These are phyloP conservation scores for Zygnema cylindricum DNA, from an alignment of 139 green algal species.

Conservation along the genomic window DNA sequence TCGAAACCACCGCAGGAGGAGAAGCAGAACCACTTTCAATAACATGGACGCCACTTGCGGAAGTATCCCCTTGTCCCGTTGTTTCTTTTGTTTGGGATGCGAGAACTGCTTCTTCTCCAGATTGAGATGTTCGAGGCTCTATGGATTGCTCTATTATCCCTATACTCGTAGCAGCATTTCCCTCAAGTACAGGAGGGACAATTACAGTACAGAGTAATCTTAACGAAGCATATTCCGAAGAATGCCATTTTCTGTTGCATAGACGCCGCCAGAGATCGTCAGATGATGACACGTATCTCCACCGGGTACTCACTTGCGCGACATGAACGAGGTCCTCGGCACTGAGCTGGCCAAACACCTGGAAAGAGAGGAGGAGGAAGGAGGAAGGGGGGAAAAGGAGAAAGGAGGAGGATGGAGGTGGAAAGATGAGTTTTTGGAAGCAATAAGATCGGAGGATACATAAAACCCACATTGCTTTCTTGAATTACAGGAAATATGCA, in stretches of 20 bases:
- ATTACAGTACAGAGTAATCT: background rate
- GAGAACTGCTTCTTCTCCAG: background rate
- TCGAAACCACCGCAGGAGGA: background rate
- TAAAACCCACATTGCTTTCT: no score
- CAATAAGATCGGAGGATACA: no score
- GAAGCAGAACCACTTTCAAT: background rate
- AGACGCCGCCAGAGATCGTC: conserved; percentile 21
- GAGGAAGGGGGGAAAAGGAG: no score
- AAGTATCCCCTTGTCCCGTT: background rate
- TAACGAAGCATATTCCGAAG: background rate
- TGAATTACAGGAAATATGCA: no score
- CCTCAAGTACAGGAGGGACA: background rate
- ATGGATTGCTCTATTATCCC: background rate
- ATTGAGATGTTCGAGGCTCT: background rate
- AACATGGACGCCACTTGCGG: no score
- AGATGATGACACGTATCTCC: background rate
- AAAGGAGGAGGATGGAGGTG: no score
- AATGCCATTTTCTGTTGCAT: conserved; percentile 2
- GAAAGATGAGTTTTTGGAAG: no score
- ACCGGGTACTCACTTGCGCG: background rate
- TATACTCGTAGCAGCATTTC: background rate
- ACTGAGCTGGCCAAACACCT: conserved; percentile 8
- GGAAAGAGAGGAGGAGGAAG: no score
- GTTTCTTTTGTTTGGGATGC: background rate
- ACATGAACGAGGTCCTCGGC: conserved; percentile 1